phyloP scores from a whole-genome alignment of 2,329 filamentous ascomycete genomes.

The Alternaria arbusti region DNA sequence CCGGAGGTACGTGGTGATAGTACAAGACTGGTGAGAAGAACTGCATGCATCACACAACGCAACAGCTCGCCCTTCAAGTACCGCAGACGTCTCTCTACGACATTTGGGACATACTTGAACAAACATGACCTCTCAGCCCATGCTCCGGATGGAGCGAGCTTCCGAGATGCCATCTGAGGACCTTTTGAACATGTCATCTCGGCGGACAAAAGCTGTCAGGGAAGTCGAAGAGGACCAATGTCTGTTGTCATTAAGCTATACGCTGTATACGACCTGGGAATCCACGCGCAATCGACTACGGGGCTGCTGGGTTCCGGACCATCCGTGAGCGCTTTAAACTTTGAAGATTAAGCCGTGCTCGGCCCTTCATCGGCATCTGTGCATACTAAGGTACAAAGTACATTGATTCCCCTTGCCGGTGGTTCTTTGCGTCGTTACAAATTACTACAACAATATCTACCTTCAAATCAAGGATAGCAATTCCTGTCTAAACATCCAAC shows the following conservation, averaged over 20 bases:
- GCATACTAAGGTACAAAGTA: background rate
- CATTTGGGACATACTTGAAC: rapidly evolving
- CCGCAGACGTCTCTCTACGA: background rate
- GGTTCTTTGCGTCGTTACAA: background rate
- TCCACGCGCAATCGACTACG: background rate
- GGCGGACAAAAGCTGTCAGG: background rate
- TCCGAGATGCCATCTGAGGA: background rate
- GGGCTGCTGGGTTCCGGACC: background rate
- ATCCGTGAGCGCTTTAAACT: background rate
- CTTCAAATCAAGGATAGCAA: background rate
- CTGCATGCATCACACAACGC: background rate
- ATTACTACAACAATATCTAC: rapidly evolving
- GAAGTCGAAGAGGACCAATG: background rate
- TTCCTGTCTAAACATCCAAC: background rate
- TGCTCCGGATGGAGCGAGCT: background rate
- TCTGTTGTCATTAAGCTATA: background rate
- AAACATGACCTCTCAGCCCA: background rate
- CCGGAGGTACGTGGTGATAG: background rate
- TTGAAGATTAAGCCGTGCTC: background rate
- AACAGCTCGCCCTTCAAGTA: background rate
- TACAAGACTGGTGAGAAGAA: background rate
- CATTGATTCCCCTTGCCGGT: background rate
- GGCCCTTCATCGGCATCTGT: background rate
- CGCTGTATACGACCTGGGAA: background rate
- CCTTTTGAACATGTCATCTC: background rate